A percentile compares a stretch with the other conserved stretches of the same genome.
phyloP scores from a whole-genome alignment of 148 eudicot species.

The Agrostemma githago region DNA sequence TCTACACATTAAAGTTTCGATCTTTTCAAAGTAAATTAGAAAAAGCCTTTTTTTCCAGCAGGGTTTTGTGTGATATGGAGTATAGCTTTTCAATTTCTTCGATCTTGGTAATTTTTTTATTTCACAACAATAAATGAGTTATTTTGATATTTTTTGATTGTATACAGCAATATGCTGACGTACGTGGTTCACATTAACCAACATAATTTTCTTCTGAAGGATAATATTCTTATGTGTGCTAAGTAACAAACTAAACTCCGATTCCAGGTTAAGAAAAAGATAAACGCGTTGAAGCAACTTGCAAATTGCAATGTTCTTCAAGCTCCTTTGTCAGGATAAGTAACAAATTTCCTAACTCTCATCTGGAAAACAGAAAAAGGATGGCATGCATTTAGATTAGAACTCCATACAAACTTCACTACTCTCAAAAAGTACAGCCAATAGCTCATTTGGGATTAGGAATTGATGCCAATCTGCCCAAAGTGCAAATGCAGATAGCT shows the following conservation, averaged over 20 bases:
- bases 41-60: too few species aligned
- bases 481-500: not conserved
- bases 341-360: not conserved
- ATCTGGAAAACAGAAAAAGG: not conserved
- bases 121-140: too few species aligned
- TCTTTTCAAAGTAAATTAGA: too few species aligned
- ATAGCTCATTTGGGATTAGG: not conserved
- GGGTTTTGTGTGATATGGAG: too few species aligned
- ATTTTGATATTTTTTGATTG: too few species aligned
- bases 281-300: not conserved
- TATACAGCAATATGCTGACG: too few species aligned
- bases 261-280: not conserved
- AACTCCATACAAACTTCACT: not conserved
- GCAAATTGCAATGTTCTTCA: not conserved
- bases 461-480: not conserved
- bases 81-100: too few species aligned
- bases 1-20: too few species aligned
- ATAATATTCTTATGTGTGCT: not conserved
- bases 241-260: not conserved
- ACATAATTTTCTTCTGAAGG: too few species aligned
- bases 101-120: too few species aligned
- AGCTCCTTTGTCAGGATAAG: not conserved
- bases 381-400: not conserved
- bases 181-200: too few species aligned
- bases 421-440: not conserved